phyloP scores from a whole-genome alignment of 2,329 filamentous ascomycete species.

The Penicillium sclerotiorum region DNA sequence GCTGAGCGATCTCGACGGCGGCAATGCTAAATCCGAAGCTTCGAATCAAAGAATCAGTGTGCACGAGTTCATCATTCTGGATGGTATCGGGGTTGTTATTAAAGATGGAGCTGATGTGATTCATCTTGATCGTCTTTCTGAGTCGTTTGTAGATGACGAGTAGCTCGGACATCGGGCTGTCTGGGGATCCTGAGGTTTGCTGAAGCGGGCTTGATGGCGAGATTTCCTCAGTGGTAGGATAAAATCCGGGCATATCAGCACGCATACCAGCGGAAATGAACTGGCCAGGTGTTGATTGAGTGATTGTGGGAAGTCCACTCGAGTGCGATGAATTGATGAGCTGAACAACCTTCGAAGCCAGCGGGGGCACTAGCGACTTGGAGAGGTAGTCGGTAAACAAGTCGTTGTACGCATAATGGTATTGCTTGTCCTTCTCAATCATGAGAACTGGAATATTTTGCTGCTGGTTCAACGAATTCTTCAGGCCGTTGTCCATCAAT shows the following conservation, averaged over 20 bases:
- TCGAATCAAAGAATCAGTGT: slow-evolving; percentile 47
- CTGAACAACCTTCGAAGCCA: slow-evolving; percentile 47
- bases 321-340: slow-evolving; percentile 33
- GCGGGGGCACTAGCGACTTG: slow-evolving; percentile 53
- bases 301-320: slow-evolving; percentile 3
- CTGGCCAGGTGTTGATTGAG: slow-evolving; percentile 10
- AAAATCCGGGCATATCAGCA: slow-evolving; percentile 43
- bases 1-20: slow-evolving; percentile 86
- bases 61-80: slow-evolving; percentile 50
- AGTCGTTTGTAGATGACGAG: slow-evolving; percentile 59
- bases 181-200: slow-evolving; percentile 29
- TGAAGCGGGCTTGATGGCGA: slow-evolving; percentile 35
- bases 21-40: slow-evolving; percentile 81
- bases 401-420: slow-evolving; percentile 46
- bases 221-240: slow-evolving; percentile 39
- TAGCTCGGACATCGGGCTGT: slow-evolving; percentile 51
- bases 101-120: slow-evolving; percentile 53
- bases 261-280: slow-evolving; percentile 31
- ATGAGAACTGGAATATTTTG: slow-evolving; percentile 50
- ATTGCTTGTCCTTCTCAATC: slow-evolving; percentile 36
- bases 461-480: slow-evolving; percentile 48
- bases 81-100: slow-evolving; percentile 44
- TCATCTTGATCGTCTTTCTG: slow-evolving; percentile 57
- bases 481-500: slow-evolving; percentile 67
- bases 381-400: slow-evolving; percentile 56